Evolutionary conservation across 345 rosid species (phyloP).

Genomic region (Syzygium aromaticum): DNA sequence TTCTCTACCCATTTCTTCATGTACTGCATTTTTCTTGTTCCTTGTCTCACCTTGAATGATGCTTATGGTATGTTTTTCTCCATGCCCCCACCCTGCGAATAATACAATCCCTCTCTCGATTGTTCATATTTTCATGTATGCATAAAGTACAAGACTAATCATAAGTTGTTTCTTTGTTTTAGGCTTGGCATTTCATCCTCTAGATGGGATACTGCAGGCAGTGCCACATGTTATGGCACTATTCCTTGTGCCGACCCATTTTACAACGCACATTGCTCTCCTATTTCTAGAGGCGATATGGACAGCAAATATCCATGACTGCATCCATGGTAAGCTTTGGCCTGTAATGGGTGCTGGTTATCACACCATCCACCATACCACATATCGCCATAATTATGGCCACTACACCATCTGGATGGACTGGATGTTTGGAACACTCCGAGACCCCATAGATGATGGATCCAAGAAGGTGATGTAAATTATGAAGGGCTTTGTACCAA

Average conservation of each 20-base stretch:
- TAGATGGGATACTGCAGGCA: constrained; percentile 92
- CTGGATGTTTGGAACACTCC: constrained; percentile 92
- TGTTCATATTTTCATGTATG: neutral
- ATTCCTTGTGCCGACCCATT: constrained; percentile 74
- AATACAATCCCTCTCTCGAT: neutral
- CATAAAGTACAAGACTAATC: neutral
- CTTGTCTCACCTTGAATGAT: neutral
- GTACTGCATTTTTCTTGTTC: neutral
- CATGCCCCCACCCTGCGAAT: neutral
- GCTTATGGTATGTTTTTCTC: neutral
- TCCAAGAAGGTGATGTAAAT: constrained; percentile 12
- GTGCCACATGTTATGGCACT: constrained; percentile 74
- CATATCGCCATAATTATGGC: constrained; percentile 95
- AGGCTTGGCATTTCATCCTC: constrained; percentile 94
- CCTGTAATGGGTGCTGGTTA: constrained; percentile 97
- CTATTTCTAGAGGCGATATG: constrained; percentile 77
- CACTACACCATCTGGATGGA: constrained; percentile 99
- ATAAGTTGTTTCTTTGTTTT: neutral
- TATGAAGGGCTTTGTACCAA: neutral
- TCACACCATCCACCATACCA: constrained; percentile 96
- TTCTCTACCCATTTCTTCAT: neutral
- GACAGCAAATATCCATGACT: constrained; percentile 93
- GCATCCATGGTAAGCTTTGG: constrained; percentile 79
- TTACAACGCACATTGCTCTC: constrained; percentile 60
- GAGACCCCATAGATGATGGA: constrained; percentile 51